Percentiles rank a stretch among this genome's conserved stretches.
Evolutionary conservation across 2,329 filamentous ascomycete species (phyloP).

Genomic region (Blumeria hordei): DNA sequence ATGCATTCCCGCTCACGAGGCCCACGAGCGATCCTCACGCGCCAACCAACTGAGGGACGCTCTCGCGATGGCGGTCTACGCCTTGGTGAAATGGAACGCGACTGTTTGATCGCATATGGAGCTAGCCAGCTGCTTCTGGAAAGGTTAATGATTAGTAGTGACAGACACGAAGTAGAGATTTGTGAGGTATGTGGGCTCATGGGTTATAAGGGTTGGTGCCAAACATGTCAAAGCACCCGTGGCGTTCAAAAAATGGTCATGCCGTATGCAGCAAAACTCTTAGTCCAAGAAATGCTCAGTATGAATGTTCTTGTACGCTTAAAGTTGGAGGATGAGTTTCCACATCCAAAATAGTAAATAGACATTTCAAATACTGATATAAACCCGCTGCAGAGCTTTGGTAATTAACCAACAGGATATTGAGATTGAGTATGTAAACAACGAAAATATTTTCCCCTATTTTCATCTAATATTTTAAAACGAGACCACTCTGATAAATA

Average conservation of each 20-base stretch:
- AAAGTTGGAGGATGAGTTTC: constrained; percentile 86
- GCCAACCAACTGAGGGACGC: constrained; percentile 88
- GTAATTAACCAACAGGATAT: no score
- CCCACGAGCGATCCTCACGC: constrained; percentile 72
- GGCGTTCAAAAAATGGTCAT: constrained; percentile 83
- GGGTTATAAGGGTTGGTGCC: constrained; percentile 86
- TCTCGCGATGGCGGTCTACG: constrained; percentile 79
- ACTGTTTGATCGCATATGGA: constrained; percentile 92
- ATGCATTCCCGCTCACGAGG: constrained; percentile 92
- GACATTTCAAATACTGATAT: no score
- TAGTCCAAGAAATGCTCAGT: constrained; percentile 87
- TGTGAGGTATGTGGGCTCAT: constrained; percentile 89
- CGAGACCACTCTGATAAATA: no score
- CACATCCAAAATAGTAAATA: constrained; percentile 16
- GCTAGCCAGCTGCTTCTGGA: constrained; percentile 81
- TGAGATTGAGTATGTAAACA: no score
- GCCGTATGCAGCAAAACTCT: constrained; percentile 87
- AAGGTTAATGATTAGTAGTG: constrained; percentile 80
- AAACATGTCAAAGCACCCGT: constrained; percentile 67
- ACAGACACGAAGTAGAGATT: constrained; percentile 76
- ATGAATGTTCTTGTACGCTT: constrained; percentile 96
- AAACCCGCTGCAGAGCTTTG: no score
- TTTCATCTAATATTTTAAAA: no score
- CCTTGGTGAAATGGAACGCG: constrained; percentile 95
- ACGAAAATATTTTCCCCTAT: no score